phyloP scores from a whole-genome alignment of 192 early-diverging fungal species.

The Podila epicladia region DNA sequence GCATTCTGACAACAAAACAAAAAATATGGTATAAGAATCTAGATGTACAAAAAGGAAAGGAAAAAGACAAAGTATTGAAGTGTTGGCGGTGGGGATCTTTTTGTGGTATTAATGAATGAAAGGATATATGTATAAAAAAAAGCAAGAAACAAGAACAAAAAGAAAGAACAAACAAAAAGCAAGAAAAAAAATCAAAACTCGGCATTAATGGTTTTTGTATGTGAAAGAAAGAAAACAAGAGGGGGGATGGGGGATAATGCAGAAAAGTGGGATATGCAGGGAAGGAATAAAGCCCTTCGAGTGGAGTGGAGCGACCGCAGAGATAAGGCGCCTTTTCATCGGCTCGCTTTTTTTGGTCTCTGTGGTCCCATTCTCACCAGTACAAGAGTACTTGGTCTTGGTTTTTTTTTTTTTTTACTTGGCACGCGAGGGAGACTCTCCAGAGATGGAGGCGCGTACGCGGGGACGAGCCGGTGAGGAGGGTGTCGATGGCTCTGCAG shows the following conservation, averaged over 20 bases:
- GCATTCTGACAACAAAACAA: background rate
- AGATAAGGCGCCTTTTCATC: too few relatives aligned
- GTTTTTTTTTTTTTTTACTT: constrained; percentile 12
- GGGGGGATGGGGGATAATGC: background rate
- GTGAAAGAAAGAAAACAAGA: constrained; percentile 11
- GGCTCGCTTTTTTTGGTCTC: too few relatives aligned
- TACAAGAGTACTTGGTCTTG: background rate
- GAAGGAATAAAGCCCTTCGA: background rate
- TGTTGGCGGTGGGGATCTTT: background rate
- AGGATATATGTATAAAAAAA: constrained; percentile 6
- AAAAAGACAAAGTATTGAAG: constrained; percentile 10
- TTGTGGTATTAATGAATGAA: constrained; percentile 1
- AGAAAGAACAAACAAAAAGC: constrained; percentile 1
- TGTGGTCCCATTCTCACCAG: background rate
- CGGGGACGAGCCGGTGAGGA: constrained; percentile 17
- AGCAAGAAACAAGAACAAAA: constrained; percentile 13
- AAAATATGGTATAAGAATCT: background rate
- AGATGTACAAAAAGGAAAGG: constrained; percentile 7
- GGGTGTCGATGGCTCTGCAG: constrained; percentile 22
- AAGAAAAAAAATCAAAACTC: constrained; percentile 7
- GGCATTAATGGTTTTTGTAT: constrained; percentile 32
- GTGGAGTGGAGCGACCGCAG: background rate
- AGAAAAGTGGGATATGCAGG: background rate
- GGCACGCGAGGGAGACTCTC: constrained; percentile 17
- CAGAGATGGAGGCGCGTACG: constrained; percentile 30